Evolutionary conservation across 2,329 filamentous ascomycete species (phyloP).

Genomic region (Alternaria sp.): DNA sequence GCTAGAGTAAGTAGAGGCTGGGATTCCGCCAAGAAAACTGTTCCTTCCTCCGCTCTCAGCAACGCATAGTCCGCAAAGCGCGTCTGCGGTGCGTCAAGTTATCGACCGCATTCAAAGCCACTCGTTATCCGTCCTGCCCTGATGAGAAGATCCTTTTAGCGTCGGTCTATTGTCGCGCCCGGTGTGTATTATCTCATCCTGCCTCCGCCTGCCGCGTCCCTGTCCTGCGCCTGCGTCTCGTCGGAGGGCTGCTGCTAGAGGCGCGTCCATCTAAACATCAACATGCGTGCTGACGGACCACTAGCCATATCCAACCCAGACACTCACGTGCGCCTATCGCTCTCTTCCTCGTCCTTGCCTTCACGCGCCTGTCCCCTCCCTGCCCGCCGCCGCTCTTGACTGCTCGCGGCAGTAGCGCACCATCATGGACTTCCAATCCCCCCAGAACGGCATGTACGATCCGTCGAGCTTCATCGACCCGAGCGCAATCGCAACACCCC

Average conservation of each 20-base stretch:
- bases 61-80: constrained; percentile 45
- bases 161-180: constrained; percentile 28
- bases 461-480: constrained; percentile 48
- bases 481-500: constrained; percentile 49
- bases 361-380: constrained; percentile 17
- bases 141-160: constrained; percentile 36
- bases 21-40: constrained; percentile 12
- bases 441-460: constrained; percentile 47
- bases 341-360: constrained; percentile 5
- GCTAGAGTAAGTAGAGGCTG: constrained; percentile 12
- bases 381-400: background rate
- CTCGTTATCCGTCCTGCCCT: constrained; percentile 34
- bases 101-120: constrained; percentile 37
- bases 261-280: constrained; percentile 40
- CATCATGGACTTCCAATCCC: constrained; percentile 45
- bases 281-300: constrained; percentile 35
- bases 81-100: constrained; percentile 41
- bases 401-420: constrained; percentile 29
- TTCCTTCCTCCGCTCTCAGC: constrained; percentile 28
- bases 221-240: constrained; percentile 23
- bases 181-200: constrained; percentile 25
- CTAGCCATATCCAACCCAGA: constrained; percentile 36
- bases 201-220: constrained; percentile 18
- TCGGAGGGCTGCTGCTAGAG: constrained; percentile 23
- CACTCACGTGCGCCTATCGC: constrained; percentile 26